A percentile compares a stretch with the other conserved stretches of the same genome.
Conservation (phyloP, 1,284 basidiomycete species). For the Nidula niveotomentosa region DNA sequence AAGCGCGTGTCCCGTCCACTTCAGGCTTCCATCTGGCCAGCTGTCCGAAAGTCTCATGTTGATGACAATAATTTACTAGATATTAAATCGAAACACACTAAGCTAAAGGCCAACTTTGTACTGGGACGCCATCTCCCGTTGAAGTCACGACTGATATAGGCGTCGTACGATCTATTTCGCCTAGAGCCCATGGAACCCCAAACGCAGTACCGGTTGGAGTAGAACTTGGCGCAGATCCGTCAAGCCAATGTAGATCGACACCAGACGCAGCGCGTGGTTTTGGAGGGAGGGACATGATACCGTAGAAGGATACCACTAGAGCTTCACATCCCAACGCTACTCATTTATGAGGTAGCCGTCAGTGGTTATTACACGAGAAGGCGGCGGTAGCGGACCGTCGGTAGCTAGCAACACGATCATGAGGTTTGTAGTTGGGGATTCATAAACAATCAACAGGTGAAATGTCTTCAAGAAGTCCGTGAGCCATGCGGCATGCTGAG, state of each 20-base stretch:
- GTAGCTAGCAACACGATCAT: no score
- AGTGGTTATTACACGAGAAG: no score
- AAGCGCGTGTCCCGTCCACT: constrained; percentile 42
- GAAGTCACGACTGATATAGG: constrained; percentile 24
- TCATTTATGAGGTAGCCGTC: no score
- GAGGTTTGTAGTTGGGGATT: no score
- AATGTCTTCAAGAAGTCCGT: no score
- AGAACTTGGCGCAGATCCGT: constrained; percentile 25
- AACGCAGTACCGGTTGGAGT: constrained; percentile 34
- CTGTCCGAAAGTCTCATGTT: constrained; percentile 13
- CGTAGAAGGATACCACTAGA: background rate
- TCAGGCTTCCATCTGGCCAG: constrained; percentile 42
- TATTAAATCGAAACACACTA: constrained; percentile 23
- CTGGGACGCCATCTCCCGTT: constrained; percentile 25
- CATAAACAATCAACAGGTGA: no score
- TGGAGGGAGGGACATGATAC: background rate
- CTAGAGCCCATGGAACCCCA: constrained; percentile 38
- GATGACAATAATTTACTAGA: constrained; percentile 1
- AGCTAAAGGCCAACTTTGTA: constrained; percentile 40
- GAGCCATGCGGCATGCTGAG: no score
- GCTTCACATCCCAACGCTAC: background rate
- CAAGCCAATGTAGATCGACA: constrained; percentile 33
- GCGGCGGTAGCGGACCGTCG: no score
- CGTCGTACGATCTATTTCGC: constrained; percentile 37
- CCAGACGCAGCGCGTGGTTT: constrained; percentile 11